phyloP scores from a whole-genome alignment of 768 basidiomycete species.

The Pulveroboletus sp. region DNA sequence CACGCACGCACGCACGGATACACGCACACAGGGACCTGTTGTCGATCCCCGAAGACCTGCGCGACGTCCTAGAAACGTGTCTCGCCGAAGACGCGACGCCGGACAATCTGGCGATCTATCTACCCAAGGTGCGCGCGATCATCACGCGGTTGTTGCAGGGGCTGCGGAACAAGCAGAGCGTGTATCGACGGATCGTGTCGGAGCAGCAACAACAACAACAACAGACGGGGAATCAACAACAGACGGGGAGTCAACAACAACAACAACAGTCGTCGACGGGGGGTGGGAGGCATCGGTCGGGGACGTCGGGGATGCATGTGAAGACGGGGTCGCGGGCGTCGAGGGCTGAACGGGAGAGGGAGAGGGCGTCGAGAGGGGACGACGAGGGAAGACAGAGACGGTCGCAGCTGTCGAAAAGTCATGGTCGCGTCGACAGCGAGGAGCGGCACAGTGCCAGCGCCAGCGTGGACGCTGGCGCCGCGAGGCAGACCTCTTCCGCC shows the following conservation, averaged over 20 bases:
- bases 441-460: slow-evolving; percentile 33
- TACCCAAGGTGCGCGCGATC: slow-evolving; percentile 87
- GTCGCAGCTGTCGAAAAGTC: slow-evolving; percentile 43
- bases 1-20: no score
- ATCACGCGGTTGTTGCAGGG: slow-evolving; percentile 93
- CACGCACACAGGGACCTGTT: slow-evolving; percentile 68
- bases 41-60: slow-evolving; percentile 83
- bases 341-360: no score
- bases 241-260: no score
- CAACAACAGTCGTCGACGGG: no score
- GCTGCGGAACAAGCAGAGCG: slow-evolving; percentile 85
- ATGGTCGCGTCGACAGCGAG: slow-evolving; percentile 36
- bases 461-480: slow-evolving; percentile 32
- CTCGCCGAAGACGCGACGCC: slow-evolving; percentile 85
- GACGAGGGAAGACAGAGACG: slow-evolving; percentile 44
- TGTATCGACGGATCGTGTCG: slow-evolving; percentile 73
- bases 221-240: slow-evolving; percentile 31
- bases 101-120: slow-evolving; percentile 82
- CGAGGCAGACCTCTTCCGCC: slow-evolving; percentile 35
- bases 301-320: no score
- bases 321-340: slow-evolving; percentile 63
- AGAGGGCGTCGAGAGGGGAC: slow-evolving; percentile 36
- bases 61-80: slow-evolving; percentile 84
- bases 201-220: slow-evolving; percentile 53
- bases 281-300: no score